Percentiles rank a stretch among this genome's conserved stretches.
Conservation (phyloP, 768 basidiomycete genomes). For the Dictyophora rubrovolvata region DNA sequence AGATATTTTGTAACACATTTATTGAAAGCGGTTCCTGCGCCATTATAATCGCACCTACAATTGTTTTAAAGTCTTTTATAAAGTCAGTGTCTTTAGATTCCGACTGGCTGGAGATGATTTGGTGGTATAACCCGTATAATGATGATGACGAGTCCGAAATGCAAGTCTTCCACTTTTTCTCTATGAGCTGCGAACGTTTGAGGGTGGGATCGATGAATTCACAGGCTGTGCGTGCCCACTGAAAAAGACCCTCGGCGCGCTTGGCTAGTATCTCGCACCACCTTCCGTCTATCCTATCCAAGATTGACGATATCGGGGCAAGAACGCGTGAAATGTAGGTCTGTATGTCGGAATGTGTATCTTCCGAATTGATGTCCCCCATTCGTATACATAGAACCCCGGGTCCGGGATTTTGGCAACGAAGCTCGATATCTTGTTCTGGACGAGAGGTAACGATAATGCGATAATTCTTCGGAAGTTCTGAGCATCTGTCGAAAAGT, state of each 20-base stretch:
- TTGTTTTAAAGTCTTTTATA: conserved; percentile 12
- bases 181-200: neutral
- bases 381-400: neutral
- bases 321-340: neutral
- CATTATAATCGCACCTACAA: conserved; percentile 16
- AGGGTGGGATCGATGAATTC: conserved; percentile 15
- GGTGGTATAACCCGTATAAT: conserved; percentile 14
- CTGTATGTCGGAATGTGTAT: neutral
- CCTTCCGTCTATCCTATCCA: neutral
- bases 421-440: conserved; percentile 13
- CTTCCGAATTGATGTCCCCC: neutral
- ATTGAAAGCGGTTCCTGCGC: conserved; percentile 17
- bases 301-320: neutral
- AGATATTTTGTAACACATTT: conserved; percentile 6
- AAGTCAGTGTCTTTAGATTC: conserved; percentile 7
- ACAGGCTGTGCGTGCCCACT: no score
- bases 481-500: no score
- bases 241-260: no score
- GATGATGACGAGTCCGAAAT: conserved; percentile 11
- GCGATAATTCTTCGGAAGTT: no score
- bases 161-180: conserved; percentile 9
- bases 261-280: no score
- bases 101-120: conserved; percentile 14
- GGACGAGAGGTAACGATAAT: conserved; percentile 21
- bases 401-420: neutral